Evolutionary conservation across 768 basidiomycete species (phyloP).

Genomic region (Suillus cothurnatus): DNA sequence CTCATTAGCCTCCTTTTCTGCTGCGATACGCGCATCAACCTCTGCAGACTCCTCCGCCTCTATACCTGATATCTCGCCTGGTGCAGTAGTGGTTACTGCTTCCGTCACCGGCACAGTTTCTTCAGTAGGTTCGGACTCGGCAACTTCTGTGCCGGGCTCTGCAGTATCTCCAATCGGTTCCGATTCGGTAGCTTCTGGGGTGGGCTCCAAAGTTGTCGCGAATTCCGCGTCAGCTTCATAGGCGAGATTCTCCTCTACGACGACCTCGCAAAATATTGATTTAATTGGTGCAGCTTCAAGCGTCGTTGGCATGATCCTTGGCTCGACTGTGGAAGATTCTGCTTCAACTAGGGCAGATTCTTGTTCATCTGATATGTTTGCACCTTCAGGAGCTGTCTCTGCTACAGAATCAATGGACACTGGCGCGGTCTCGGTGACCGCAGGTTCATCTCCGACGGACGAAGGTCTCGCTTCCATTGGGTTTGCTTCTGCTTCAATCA

Average conservation of each 20-base stretch:
- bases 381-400: background rate
- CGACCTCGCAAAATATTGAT: background rate
- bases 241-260: background rate
- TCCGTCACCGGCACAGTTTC: background rate
- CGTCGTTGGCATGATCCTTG: background rate
- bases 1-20: background rate
- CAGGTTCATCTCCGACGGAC: background rate
- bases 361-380: background rate
- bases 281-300: background rate
- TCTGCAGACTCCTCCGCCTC: background rate
- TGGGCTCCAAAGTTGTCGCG: background rate
- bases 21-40: background rate
- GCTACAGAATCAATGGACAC: background rate
- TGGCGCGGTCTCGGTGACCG: background rate
- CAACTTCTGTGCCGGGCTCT: background rate
- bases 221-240: background rate
- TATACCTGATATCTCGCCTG: background rate
- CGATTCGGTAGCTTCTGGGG: background rate
- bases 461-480: constrained; percentile 1
- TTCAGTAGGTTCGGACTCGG: constrained; percentile 1
- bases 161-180: background rate
- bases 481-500: background rate
- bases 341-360: no score
- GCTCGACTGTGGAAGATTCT: background rate
- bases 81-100: background rate